phyloP scores from a whole-genome alignment of 345 rosid species.

The Eucalyptus pumila region DNA sequence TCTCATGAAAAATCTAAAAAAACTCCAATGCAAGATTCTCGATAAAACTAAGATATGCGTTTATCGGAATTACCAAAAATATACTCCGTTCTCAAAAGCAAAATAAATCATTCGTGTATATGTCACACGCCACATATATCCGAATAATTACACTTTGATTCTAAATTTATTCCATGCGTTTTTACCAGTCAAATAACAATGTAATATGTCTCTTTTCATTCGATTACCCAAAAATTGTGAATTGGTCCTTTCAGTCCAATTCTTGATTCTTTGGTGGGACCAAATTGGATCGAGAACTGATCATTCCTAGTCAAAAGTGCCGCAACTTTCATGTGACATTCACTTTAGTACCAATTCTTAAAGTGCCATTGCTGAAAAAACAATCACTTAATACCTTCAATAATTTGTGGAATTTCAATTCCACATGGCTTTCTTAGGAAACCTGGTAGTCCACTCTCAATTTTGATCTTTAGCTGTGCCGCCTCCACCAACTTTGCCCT shows the following conservation, averaged over 20 bases:
- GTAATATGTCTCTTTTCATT: neutral
- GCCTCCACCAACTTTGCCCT: neutral
- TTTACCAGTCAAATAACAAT: neutral
- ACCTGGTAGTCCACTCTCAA: neutral
- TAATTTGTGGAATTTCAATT: too few species aligned
- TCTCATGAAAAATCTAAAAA: neutral
- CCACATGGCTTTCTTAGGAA: neutral
- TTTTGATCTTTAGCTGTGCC: neutral
- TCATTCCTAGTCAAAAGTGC: too few species aligned
- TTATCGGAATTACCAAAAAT: neutral
- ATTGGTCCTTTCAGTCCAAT: too few species aligned
- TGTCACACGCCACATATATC: neutral
- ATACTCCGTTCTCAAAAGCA: neutral
- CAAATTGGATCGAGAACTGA: too few species aligned
- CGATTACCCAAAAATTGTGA: too few species aligned
- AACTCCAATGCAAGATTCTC: neutral
- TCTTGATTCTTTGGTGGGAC: too few species aligned
- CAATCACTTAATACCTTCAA: too few species aligned
- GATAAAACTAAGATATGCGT: accelerated
- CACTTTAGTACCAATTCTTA: too few species aligned
- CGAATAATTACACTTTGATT: too few species aligned
- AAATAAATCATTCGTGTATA: neutral
- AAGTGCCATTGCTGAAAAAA: too few species aligned
- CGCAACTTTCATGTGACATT: too few species aligned
- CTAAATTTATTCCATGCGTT: neutral